These are phyloP conservation scores for Neurospora sp. DNA, from an alignment of 495 filamentous ascomycete species.

Conservation along the genomic window DNA sequence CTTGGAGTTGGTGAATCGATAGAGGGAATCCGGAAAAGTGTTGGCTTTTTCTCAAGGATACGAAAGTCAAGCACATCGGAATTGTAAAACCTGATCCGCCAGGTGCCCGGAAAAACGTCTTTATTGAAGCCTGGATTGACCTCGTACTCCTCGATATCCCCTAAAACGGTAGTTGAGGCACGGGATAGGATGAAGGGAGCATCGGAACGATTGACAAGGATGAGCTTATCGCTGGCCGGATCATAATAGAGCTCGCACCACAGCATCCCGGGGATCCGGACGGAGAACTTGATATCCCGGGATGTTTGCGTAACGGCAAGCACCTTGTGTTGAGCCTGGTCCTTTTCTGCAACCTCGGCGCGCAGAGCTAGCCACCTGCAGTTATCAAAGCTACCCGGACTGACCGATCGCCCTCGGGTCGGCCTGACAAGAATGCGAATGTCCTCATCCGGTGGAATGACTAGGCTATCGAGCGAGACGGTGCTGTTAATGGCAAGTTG, in stretches of 20 bases:
- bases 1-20: slow-evolving; percentile 6
- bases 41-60: slow-evolving; percentile 36
- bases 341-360: slow-evolving; percentile 32
- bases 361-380: slow-evolving; percentile 34
- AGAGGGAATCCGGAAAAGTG: slow-evolving; percentile 17
- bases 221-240: slow-evolving; percentile 38
- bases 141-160: slow-evolving; percentile 24
- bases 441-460: slow-evolving; percentile 31
- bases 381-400: slow-evolving; percentile 35
- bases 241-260: slow-evolving; percentile 43
- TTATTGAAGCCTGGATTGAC: slow-evolving; percentile 32
- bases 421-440: slow-evolving; percentile 41
- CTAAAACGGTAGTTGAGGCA: slow-evolving; percentile 19
- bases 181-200: slow-evolving; percentile 33
- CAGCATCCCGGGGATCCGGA: slow-evolving; percentile 36
- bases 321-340: slow-evolving; percentile 34
- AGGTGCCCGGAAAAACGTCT: slow-evolving; percentile 35
- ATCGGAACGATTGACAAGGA: slow-evolving; percentile 36
- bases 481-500: slow-evolving; percentile 22
- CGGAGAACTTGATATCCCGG: slow-evolving; percentile 39
- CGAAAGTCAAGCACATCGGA: slow-evolving; percentile 38
- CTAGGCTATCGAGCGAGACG: slow-evolving; percentile 34
- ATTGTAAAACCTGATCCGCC: slow-evolving; percentile 34
- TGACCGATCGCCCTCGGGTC: slow-evolving; percentile 35
- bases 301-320: slow-evolving; percentile 40